Base-by-base conservation (phyloP, 2,329 filamentous ascomycete genomes). In the Claviceps lovelessii region DNA sequence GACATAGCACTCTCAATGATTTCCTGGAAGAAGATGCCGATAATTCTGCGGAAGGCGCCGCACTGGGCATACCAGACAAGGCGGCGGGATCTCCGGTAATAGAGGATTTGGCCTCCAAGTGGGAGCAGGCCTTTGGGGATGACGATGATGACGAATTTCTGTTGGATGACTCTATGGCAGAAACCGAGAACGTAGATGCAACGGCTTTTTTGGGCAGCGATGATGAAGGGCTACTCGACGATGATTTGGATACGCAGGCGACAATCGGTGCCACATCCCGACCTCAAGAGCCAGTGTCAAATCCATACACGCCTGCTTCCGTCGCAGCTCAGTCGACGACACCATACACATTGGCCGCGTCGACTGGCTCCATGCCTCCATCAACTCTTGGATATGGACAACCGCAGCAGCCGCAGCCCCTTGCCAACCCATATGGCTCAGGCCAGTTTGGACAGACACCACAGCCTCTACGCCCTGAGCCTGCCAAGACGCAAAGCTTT, bases 71-170 rank as follows among this genome's bases (percentile, higher is more conserved):
- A 3, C 31, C 51, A 28, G 56, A 50, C 19, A 50, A 49, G 39
- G 55, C 58, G 44, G 59, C 63, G 42, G 56, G 57, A 7, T 58
- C 61, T 23, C 58, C 62, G n/a, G 56, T 62, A 5, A 72, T 78
- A 7, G 78, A 84, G 46, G 86, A 91, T 63, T 68, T 93, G 45
- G 85, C 86, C 49, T 86, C 86, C 19, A 84, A 88, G 61, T 95
- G 91, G 88, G 81, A 88, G 59, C 85, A 87, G 49, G 87, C 88
- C 47, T 80, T 96, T 62, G 87, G 75, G 15, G 85, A 87, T 51
- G 85, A 90, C 59, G 82, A 89, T 57, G 81, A 89, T 58, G 83
- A 83, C 29, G 75, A 76, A 29, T 77, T 83, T 46, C 73, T 87
- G 13, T 67, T 83, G 3, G 79, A 81, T 10, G 81, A 88, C 37